These are phyloP conservation scores for Barnettozyma californica DNA, from an alignment of 805 yeast genomes.

Conservation along the genomic window DNA sequence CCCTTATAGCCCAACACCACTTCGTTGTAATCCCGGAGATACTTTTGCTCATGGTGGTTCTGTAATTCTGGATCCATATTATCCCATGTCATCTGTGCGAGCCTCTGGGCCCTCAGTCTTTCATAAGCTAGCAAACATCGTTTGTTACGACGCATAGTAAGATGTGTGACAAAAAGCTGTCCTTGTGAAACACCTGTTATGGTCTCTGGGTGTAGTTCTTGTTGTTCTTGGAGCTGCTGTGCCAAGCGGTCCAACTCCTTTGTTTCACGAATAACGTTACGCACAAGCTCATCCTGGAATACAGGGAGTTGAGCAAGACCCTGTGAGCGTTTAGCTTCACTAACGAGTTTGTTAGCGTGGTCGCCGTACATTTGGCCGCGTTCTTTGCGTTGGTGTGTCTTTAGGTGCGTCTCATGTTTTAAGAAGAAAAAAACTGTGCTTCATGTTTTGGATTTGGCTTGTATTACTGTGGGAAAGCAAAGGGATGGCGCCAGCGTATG, in stretches of 20 bases:
- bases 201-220: slow-evolving; percentile 35
- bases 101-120: slow-evolving; percentile 56
- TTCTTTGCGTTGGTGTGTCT: too few relatives aligned
- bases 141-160: slow-evolving; percentile 83
- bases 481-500: slow-evolving; percentile 6
- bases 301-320: slow-evolving; percentile 60
- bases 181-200: slow-evolving; percentile 36
- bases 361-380: slow-evolving; percentile 74
- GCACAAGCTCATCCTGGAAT: slow-evolving; percentile 67
- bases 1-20: slow-evolving; percentile 73
- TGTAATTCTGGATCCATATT: slow-evolving; percentile 52
- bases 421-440: too few relatives aligned
- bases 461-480: not conserved
- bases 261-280: slow-evolving; percentile 67
- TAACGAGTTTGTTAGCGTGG: slow-evolving; percentile 70
- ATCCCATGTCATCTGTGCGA: slow-evolving; percentile 70
- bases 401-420: too few relatives aligned
- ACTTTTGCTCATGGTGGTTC: slow-evolving; percentile 77
- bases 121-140: slow-evolving; percentile 86
- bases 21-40: slow-evolving; percentile 64
- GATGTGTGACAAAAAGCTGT: slow-evolving; percentile 50
- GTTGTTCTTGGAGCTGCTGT: slow-evolving; percentile 37
- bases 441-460: too few relatives aligned
- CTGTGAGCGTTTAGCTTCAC: slow-evolving; percentile 78
- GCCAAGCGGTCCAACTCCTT: slow-evolving; percentile 54